Conservation (phyloP, 345 rosid genomes). For the Excoecaria cochinchinensis region DNA sequence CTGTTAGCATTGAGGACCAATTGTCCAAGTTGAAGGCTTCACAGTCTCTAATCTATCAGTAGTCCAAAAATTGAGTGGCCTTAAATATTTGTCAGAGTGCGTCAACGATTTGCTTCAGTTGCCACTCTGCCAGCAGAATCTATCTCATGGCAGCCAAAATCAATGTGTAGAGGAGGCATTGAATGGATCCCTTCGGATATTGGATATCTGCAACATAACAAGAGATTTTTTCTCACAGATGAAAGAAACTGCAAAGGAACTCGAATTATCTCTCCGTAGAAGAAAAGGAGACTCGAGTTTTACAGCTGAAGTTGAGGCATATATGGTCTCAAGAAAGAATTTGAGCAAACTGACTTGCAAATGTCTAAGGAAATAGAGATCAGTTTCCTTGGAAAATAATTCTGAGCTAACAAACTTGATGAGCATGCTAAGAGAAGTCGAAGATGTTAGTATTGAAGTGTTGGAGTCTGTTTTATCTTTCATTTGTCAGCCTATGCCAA, state of each 20-base stretch:
- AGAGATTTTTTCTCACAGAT: slow-evolving; percentile 2
- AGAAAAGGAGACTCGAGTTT: background rate
- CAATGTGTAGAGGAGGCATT: background rate
- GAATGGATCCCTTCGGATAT: background rate
- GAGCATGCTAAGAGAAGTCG: background rate
- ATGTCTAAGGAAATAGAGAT: too few species aligned
- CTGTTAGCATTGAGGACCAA: slow-evolving; percentile 32
- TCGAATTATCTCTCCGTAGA: slow-evolving; percentile 12
- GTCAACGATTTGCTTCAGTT: slow-evolving; percentile 1
- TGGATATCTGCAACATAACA: slow-evolving; percentile 3
- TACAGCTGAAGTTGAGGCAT: too few species aligned
- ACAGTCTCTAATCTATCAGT: slow-evolving; percentile 11
- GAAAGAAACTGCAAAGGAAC: slow-evolving; percentile 3
- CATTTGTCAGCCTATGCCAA: background rate
- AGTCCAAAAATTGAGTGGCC: background rate
- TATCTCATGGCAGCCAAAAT: background rate
- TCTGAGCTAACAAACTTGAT: background rate
- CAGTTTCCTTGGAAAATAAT: background rate
- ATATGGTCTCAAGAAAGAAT: too few species aligned
- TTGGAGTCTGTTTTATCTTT: slow-evolving; percentile 16
- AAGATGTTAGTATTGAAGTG: background rate
- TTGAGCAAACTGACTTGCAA: too few species aligned
- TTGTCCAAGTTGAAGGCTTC: slow-evolving; percentile 26
- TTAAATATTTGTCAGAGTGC: background rate
- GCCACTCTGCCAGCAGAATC: too few species aligned